Percentiles rank a stretch among this genome's conserved stretches.
phyloP scores from a whole-genome alignment of 2,329 filamentous ascomycete genomes.

The Stagonosporopsis tanaceti region DNA sequence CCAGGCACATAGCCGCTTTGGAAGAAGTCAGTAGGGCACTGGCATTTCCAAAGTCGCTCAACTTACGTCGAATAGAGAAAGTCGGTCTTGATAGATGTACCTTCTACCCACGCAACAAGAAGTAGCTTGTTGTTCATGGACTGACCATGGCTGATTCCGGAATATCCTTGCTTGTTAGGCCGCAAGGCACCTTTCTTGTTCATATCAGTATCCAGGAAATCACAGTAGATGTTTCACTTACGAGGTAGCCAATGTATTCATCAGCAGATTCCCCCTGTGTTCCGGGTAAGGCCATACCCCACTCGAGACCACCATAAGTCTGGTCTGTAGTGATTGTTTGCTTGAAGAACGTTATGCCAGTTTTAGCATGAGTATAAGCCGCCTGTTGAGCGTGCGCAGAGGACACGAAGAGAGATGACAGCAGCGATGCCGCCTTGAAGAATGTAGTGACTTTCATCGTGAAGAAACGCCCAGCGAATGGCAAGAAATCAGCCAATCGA shows the following conservation, averaged over 20 bases:
- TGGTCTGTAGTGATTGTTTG: slow-evolving; percentile 34
- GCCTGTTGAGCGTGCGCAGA: slow-evolving; percentile 40
- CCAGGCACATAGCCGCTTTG: slow-evolving; percentile 65
- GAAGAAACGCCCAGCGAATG: slow-evolving; percentile 27
- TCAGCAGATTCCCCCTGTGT: slow-evolving; percentile 31
- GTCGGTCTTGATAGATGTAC: slow-evolving; percentile 38
- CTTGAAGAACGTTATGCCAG: slow-evolving; percentile 42
- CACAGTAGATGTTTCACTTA: slow-evolving; percentile 18
- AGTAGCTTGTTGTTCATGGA: slow-evolving; percentile 48
- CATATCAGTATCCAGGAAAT: slow-evolving; percentile 18
- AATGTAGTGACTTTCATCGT: slow-evolving; percentile 48
- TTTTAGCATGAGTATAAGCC: slow-evolving; percentile 40
- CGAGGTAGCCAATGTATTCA: slow-evolving; percentile 51
- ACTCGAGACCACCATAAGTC: slow-evolving; percentile 46
- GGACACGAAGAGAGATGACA: slow-evolving; percentile 44
- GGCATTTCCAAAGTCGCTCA: neutral
- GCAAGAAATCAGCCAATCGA: slow-evolving; percentile 19
- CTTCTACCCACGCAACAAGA: slow-evolving; percentile 44
- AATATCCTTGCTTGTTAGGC: slow-evolving; percentile 43
- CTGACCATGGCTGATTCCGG: slow-evolving; percentile 48
- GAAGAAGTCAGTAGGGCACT: slow-evolving; percentile 21
- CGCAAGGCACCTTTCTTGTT: slow-evolving; percentile 40
- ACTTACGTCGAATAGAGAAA: slow-evolving; percentile 44
- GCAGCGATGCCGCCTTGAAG: slow-evolving; percentile 48
- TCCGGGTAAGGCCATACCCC: slow-evolving; percentile 46